Conservation (phyloP, 768 basidiomycete genomes). For the Podaxis sp. region DNA sequence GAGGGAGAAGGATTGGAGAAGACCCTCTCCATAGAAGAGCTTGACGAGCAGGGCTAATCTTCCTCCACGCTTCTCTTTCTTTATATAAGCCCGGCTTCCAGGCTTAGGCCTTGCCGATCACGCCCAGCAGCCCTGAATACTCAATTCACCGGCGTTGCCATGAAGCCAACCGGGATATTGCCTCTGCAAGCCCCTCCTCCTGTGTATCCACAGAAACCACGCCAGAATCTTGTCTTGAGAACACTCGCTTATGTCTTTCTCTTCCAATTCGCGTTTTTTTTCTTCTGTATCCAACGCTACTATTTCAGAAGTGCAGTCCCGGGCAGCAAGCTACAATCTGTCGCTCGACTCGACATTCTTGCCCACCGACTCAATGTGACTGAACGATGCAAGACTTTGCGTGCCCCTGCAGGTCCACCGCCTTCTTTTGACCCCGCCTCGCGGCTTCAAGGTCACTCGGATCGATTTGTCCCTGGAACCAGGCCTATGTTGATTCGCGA, state of each 20-base stretch:
- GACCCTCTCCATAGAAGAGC: not conserved
- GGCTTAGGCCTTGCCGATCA: not conserved
- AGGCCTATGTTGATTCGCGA: constrained; percentile 57
- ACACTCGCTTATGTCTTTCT: not conserved
- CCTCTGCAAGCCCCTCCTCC: constrained; percentile 7
- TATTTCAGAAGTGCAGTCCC: not conserved
- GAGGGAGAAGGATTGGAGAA: not conserved
- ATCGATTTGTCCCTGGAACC: constrained; percentile 58
- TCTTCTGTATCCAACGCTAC: not conserved
- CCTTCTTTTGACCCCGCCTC: constrained; percentile 20
- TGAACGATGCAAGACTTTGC: constrained; percentile 20
- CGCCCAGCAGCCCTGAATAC: not conserved
- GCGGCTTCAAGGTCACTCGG: constrained; percentile 36
- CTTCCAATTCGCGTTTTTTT: not conserved
- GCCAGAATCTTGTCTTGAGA: not conserved
- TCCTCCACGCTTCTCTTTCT: not conserved
- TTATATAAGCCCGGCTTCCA: not conserved
- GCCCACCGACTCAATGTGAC: constrained; percentile 7
- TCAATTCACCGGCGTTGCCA: not conserved
- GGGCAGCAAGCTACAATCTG: not conserved
- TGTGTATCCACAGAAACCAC: not conserved
- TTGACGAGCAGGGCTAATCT: not conserved
- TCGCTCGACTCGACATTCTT: constrained; percentile 1
- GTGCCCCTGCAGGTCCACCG: constrained; percentile 26
- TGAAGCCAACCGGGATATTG: constrained; percentile 2